Conservation (phyloP, 1,139 yeast genomes). For the Blastobotrys elegans region DNA sequence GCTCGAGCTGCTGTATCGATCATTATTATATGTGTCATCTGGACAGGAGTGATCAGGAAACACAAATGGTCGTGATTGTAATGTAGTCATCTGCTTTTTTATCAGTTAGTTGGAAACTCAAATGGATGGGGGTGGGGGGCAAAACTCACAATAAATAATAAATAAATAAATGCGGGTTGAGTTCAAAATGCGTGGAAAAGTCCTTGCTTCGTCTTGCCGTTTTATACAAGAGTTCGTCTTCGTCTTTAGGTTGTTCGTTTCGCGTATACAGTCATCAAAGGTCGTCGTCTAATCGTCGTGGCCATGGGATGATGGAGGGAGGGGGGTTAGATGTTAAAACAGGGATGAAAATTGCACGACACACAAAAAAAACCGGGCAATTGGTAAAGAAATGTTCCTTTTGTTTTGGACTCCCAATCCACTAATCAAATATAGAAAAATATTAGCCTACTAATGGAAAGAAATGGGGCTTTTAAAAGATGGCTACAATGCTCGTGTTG, state of each 20-base stretch:
- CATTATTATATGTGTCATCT: background rate
- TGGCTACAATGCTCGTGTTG: background rate
- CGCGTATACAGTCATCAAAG: background rate
- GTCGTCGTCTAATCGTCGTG: no score
- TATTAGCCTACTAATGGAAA: background rate
- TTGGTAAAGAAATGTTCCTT: background rate
- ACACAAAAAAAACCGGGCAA: background rate
- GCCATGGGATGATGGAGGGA: no score
- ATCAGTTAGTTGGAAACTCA: no score
- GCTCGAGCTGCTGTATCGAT: background rate
- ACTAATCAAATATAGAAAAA: background rate
- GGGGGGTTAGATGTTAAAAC: background rate
- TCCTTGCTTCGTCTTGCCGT: background rate
- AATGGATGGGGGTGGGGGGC: no score
- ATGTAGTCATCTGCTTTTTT: slow-evolving; percentile 4
- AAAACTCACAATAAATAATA: slow-evolving; percentile 3
- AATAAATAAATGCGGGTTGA: background rate
- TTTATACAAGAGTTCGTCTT: background rate
- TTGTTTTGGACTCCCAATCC: background rate
- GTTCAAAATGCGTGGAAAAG: background rate
- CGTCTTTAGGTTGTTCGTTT: background rate
- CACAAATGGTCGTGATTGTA: slow-evolving; percentile 2
- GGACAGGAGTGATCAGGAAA: slow-evolving; percentile 4
- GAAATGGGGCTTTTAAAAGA: background rate
- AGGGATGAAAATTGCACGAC: background rate